Conservation (phyloP, 139 green algal species). For the Astrephomene gubernaculifera region DNA sequence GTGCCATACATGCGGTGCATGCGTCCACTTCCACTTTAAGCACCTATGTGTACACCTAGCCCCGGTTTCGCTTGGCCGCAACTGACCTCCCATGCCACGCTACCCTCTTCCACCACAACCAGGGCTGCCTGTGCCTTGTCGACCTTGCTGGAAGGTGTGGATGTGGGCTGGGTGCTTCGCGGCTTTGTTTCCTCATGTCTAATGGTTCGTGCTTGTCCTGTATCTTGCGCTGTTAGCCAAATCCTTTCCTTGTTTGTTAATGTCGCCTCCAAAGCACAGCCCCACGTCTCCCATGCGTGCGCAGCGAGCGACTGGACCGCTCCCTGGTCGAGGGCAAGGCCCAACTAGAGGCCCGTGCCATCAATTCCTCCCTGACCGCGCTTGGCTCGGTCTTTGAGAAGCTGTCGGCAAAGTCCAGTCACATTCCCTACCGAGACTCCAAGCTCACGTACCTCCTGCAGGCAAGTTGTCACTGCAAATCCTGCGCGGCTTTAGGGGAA, state of each 20-base stretch:
- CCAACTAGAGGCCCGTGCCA: conserved; percentile 92
- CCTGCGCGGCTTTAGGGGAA: too few species aligned
- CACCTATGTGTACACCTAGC: too few species aligned
- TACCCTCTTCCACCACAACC: too few species aligned
- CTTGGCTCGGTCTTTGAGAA: conserved; percentile 92
- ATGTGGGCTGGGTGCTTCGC: too few species aligned
- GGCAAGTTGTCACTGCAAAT: too few species aligned
- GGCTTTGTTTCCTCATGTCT: too few species aligned
- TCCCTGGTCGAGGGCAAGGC: conserved; percentile 82
- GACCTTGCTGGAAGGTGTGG: conserved; percentile 90
- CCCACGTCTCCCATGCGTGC: neutral
- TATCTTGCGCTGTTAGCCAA: neutral
- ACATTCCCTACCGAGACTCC: conserved; percentile 93
- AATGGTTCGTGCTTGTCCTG: too few species aligned
- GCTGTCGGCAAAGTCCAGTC: conserved; percentile 74
- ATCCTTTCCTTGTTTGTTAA: neutral
- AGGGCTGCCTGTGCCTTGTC: conserved; percentile 92
- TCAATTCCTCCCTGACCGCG: conserved; percentile 92
- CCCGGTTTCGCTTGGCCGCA: too few species aligned
- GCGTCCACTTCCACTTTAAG: too few species aligned
- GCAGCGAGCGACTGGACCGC: conserved; percentile 86
- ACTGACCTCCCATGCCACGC: too few species aligned
- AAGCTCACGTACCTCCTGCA: conserved; percentile 97
- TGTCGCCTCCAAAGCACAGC: neutral
- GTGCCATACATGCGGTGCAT: too few species aligned